Percentiles rank a stretch among this genome's conserved stretches.
Conservation (phyloP, 2,329 filamentous ascomycete species). For the Beauveria rudraprayagi region DNA sequence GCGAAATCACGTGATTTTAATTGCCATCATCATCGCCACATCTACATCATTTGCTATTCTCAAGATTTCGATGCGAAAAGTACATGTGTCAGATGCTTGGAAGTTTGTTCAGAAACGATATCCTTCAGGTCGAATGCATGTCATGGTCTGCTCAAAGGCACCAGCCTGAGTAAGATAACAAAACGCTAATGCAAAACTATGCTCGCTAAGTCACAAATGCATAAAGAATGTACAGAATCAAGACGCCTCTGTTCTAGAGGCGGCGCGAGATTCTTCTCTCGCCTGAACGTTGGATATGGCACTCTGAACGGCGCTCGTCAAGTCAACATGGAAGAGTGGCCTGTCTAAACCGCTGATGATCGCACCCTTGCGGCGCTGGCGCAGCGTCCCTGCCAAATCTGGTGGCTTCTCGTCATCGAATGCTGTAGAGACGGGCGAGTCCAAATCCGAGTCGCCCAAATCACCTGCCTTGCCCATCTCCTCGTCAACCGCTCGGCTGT, state of each 20-base stretch:
- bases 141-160: neutral
- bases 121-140: no score
- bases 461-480: slow-evolving; percentile 27
- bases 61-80: neutral
- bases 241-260: neutral
- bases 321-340: slow-evolving; percentile 88
- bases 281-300: slow-evolving; percentile 72
- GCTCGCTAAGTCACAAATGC: slow-evolving; percentile 1
- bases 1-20: slow-evolving; percentile 9
- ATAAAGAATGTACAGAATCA: neutral
- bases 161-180: neutral
- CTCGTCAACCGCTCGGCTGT: slow-evolving; percentile 21
- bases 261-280: slow-evolving; percentile 27
- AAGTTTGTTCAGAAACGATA: no score
- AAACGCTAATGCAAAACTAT: neutral
- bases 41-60: neutral
- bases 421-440: slow-evolving; percentile 19
- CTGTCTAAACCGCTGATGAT: slow-evolving; percentile 79
- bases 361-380: slow-evolving; percentile 42
- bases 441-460: slow-evolving; percentile 22
- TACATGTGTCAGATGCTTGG: neutral
- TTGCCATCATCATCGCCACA: neutral
- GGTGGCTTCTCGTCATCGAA: slow-evolving; percentile 28
- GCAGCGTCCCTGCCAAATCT: slow-evolving; percentile 13
- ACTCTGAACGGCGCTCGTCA: slow-evolving; percentile 81